Conservation (phyloP, 495 filamentous ascomycete genomes). For the Parathielavia hyrcaniae region DNA sequence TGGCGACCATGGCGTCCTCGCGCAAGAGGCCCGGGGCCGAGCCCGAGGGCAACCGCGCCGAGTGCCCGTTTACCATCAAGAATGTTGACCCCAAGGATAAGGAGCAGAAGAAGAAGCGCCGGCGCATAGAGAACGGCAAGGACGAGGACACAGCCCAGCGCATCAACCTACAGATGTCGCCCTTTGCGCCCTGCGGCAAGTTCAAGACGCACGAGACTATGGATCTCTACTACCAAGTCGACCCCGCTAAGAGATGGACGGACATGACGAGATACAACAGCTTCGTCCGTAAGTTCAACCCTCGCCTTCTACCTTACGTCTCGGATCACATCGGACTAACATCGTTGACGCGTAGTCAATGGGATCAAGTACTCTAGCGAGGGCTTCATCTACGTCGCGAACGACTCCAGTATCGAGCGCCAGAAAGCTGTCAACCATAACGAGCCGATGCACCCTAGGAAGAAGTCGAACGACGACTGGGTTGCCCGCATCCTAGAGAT, state of each 20-base stretch:
- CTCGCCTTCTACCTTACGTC: background rate
- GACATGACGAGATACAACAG: slow-evolving; percentile 57
- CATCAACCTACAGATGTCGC: slow-evolving; percentile 39
- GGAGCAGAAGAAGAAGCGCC: slow-evolving; percentile 40
- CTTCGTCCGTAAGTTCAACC: slow-evolving; percentile 51
- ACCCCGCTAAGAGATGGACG: slow-evolving; percentile 50
- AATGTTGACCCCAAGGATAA: slow-evolving; percentile 35
- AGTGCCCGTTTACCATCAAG: slow-evolving; percentile 31
- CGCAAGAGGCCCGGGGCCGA: slow-evolving; percentile 42
- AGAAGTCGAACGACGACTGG: slow-evolving; percentile 55
- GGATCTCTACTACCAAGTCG: slow-evolving; percentile 49
- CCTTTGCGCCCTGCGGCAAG: slow-evolving; percentile 42
- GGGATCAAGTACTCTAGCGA: slow-evolving; percentile 54
- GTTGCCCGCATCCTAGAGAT: slow-evolving; percentile 69
- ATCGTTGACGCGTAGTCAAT: slow-evolving; percentile 40
- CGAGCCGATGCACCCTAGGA: slow-evolving; percentile 37
- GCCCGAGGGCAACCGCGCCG: slow-evolving; percentile 37
- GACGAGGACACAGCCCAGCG: slow-evolving; percentile 30
- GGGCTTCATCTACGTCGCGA: slow-evolving; percentile 55
- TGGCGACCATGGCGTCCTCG: slow-evolving; percentile 33
- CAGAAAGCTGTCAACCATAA: slow-evolving; percentile 40
- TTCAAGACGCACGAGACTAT: slow-evolving; percentile 44
- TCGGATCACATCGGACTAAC: slow-evolving; percentile 11
- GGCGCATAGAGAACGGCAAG: slow-evolving; percentile 39
- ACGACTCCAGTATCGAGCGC: slow-evolving; percentile 48